Base-by-base conservation (phyloP, 768 basidiomycete species). In the Russula sp. region DNA sequence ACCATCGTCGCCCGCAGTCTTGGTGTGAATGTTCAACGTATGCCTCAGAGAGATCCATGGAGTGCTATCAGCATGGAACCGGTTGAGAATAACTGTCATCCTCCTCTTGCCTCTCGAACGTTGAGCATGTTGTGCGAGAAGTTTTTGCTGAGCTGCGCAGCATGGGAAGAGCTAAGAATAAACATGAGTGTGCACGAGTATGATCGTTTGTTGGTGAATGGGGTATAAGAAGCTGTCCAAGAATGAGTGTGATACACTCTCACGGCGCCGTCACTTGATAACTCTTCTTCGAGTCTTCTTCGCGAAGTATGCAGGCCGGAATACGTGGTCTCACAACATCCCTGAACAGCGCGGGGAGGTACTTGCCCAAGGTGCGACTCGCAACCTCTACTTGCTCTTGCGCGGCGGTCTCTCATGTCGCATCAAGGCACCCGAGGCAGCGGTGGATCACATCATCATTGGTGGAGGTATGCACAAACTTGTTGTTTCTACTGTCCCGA, bases 361-460 rank as follows among this genome's bases (percentile, higher is more conserved):
- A 77, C 73, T 78, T 73, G 60, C 88, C 80, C 74, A 88, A 85
- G 81, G 88, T 82, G 36, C 36, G 52, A n/a, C 59, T 70, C 65
- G 11, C 14, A 22, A 45, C 32, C 14, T 46, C 34, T 45, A 2
- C 14, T 18, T 22, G 10, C 2, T 14, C 9, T 16, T 46, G n/a
- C 39, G 5, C 18, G 7, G 60, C 61, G 57, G 48, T 43, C 25
- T 48, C 57, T 25, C 49, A 49, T 56, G 51, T 48, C 42, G 35
- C 18, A 32, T 50, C 29, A 52, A 90, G 83, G 72, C 74, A 16
- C 91, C 94, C 5, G 86, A 90, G 65, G 79, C 75, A 38, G 78
- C 75, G 1, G 84, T 95, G 35, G 96, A 98, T 70, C 86, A 89
- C 71, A 75, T 97, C 25, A 81, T 98, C 16, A 78, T 98, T 25